These are phyloP conservation scores for Carpinus fangiana DNA, from an alignment of 306 rosid species.

Conservation along the genomic window DNA sequence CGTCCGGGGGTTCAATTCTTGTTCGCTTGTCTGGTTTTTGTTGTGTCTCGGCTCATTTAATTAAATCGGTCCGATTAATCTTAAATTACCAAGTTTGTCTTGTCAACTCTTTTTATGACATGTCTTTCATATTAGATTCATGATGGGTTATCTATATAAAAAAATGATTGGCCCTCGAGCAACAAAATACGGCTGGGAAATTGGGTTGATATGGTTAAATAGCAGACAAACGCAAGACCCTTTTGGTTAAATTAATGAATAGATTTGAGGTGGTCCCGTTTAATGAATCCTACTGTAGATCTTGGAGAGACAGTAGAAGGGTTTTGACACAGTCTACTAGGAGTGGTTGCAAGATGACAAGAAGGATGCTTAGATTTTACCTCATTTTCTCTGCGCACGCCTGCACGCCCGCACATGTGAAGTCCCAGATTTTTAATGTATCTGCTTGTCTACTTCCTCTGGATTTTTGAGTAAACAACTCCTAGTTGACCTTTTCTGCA, in stretches of 20 bases:
- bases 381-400: constrained; percentile 42
- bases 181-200: background rate
- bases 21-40: no score
- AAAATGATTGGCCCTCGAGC: background rate
- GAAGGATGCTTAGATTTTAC: constrained; percentile 30
- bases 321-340: constrained; percentile 26
- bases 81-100: no score
- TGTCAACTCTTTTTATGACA: no score
- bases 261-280: constrained; percentile 18
- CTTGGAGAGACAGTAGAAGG: constrained; percentile 23
- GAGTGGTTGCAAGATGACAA: constrained; percentile 52
- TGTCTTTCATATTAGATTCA: no score
- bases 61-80: no score
- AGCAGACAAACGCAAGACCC: background rate
- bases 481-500: constrained; percentile 30
- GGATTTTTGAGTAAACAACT: constrained; percentile 27
- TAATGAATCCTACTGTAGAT: constrained; percentile 13
- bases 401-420: constrained; percentile 59
- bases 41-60: no score
- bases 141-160: no score
- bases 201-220: no score
- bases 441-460: constrained; percentile 46
- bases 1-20: background rate
- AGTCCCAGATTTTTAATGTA: constrained; percentile 32
- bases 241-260: background rate